Evolutionary conservation across 768 basidiomycete species (phyloP), one percentile per base, ranked within the genome.

Genomic region (Leccinum uliginosum): DNA sequence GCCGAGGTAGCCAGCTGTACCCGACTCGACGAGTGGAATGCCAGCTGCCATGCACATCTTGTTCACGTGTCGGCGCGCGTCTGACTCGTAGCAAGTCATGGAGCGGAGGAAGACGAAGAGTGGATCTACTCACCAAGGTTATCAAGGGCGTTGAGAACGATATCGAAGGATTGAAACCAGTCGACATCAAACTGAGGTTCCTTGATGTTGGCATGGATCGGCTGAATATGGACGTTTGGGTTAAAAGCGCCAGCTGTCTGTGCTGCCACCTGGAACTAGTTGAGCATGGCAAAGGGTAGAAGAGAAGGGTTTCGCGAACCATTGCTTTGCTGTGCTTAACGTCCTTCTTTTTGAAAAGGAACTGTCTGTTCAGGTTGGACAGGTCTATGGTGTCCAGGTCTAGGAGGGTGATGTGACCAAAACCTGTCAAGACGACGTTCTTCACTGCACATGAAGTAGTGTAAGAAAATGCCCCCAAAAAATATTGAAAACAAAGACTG

Each of bases 331-430:
- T 89, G 67, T 97, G 91, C 68, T 97, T 97, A 54, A 99, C 89
- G 65, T 98, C 94, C 67, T 96, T 96, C 75, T 98, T 98, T 60
- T 83, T 83, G 75, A 99, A 99, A 40, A 99, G 77, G 71, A 98
- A 99, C 65, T 98, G 96, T 21, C 96, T 83, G 67, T 99, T 99
- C 52, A 98, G 78, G 70, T 99, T 99, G 50, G 93, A 96, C 44
- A 99, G 79, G 78, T 99, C 96, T 71, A 99, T 99, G 19, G 96
- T 99, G 74, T 99, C 96, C 60, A 99, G 80, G 74, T 99, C 96
- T 57, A 99, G 80, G 50, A 97, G 81, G 0, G 93, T 93, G 60
- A 97, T 96, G 68, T 89, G 80, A 19, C 91, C 91, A 65, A 98
- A 98, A 27, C 95, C 95, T 1, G 92, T 87, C 50, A 97, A 76